Evolutionary conservation across 2,329 filamentous ascomycete genomes (phyloP).

Genomic region (Sarocladiaceae sp.): DNA sequence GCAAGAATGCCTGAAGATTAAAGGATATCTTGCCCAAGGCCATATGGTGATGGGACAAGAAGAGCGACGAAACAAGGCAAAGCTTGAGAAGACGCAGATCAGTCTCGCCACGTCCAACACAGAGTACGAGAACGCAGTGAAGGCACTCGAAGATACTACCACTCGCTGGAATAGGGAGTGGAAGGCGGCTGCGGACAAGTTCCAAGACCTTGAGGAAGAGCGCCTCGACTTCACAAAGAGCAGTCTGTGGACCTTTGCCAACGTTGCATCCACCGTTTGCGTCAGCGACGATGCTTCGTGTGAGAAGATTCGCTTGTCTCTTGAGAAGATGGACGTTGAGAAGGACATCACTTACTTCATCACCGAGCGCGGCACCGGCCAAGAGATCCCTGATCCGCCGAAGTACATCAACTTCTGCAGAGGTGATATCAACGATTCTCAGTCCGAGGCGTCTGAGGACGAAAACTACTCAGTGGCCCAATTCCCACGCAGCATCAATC

Average conservation of each 20-base stretch:
- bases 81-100: slow-evolving; percentile 97
- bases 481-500: slow-evolving; percentile 92
- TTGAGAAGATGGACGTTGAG: slow-evolving; percentile 95
- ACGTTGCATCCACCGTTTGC: slow-evolving; percentile 94
- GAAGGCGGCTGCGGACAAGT: slow-evolving; percentile 97
- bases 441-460: slow-evolving; percentile 81
- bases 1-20: slow-evolving; percentile 97
- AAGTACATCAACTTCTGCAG: slow-evolving; percentile 99
- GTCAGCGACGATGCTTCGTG: slow-evolving; percentile 96
- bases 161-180: slow-evolving; percentile 96
- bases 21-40: slow-evolving; percentile 95
- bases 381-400: slow-evolving; percentile 94
- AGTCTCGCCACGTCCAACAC: slow-evolving; percentile 86
- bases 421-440: slow-evolving; percentile 75
- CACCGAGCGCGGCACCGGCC: slow-evolving; percentile 80
- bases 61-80: slow-evolving; percentile 97
- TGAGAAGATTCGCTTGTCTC: slow-evolving; percentile 88
- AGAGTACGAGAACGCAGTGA: slow-evolving; percentile 91
- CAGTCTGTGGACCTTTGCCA: slow-evolving; percentile 96
- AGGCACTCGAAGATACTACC: slow-evolving; percentile 91
- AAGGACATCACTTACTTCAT: slow-evolving; percentile 92
- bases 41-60: slow-evolving; percentile 99
- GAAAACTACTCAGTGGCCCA: slow-evolving; percentile 92
- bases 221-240: slow-evolving; percentile 95
- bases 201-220: slow-evolving; percentile 97